Conservation (phyloP, 2,329 filamentous ascomycete genomes). For the Onygena corvina region DNA sequence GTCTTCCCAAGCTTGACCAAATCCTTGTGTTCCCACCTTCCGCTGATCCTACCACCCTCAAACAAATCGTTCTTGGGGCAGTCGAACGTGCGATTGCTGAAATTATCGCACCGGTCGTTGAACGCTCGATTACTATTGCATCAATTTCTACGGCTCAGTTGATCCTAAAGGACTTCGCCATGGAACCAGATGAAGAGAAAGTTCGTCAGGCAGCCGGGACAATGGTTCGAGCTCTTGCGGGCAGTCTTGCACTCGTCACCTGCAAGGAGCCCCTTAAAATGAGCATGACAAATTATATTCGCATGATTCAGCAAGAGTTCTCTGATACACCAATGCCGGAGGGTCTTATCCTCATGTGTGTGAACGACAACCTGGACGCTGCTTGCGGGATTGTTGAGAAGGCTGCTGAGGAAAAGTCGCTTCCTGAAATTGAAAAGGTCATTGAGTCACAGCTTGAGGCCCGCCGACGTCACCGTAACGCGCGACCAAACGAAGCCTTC, state of each 20-base stretch:
- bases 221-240: constrained; percentile 89
- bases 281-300: constrained; percentile 95
- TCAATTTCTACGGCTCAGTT: constrained; percentile 93
- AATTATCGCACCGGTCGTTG: constrained; percentile 94
- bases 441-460: constrained; percentile 69
- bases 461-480: constrained; percentile 61
- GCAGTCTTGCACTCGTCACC: constrained; percentile 89
- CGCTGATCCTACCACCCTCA: constrained; percentile 52
- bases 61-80: constrained; percentile 68
- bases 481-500: constrained; percentile 71
- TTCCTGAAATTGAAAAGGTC: constrained; percentile 90
- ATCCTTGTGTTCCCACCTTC: constrained; percentile 67
- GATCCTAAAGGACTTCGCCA: constrained; percentile 90
- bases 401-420: constrained; percentile 82
- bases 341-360: constrained; percentile 94
- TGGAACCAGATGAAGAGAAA: constrained; percentile 78
- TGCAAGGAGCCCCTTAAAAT: constrained; percentile 93
- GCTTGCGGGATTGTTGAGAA: constrained; percentile 92
- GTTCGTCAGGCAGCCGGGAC: constrained; percentile 77
- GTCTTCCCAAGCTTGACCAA: constrained; percentile 71
- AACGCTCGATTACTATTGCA: constrained; percentile 93
- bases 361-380: constrained; percentile 91
- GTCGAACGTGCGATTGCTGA: constrained; percentile 85
- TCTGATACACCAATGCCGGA: constrained; percentile 68
- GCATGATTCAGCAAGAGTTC: constrained; percentile 59